These are phyloP conservation scores for Globisporangium spiculum DNA, from an alignment of 352 stramenopile genomes.

Conservation along the genomic window DNA sequence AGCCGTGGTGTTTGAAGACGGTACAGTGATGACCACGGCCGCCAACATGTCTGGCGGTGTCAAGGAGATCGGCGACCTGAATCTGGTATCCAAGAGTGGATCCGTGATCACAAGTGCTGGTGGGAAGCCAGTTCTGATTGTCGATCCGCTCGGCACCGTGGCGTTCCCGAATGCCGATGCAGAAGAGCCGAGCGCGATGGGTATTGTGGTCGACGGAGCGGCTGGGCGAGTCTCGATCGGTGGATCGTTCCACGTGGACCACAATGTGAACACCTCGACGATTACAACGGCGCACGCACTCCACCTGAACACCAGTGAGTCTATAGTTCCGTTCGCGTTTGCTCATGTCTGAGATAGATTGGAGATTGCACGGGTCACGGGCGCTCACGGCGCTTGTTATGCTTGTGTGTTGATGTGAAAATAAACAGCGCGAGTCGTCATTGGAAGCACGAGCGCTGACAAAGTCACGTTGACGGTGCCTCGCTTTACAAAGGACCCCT, in stretches of 20 bases:
- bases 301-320: slow-evolving; percentile 47
- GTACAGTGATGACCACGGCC: slow-evolving; percentile 76
- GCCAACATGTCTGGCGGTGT: slow-evolving; percentile 73
- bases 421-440: slow-evolving; percentile 15
- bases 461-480: slow-evolving; percentile 20
- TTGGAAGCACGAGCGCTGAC: slow-evolving; percentile 19
- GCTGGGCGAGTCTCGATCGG: slow-evolving; percentile 40
- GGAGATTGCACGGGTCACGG: not conserved
- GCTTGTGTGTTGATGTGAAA: not conserved
- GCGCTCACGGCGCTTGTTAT: not conserved
- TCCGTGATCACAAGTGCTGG: slow-evolving; percentile 60
- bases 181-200: slow-evolving; percentile 38
- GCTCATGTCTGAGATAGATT: not conserved
- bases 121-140: slow-evolving; percentile 51
- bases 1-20: slow-evolving; percentile 69
- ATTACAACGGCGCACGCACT: slow-evolving; percentile 41
- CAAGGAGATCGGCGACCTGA: slow-evolving; percentile 72
- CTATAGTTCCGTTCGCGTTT: not conserved
- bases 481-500: not conserved
- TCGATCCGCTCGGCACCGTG: slow-evolving; percentile 54
- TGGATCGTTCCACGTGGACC: slow-evolving; percentile 33
- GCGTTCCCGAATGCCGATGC: slow-evolving; percentile 41
- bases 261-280: slow-evolving; percentile 40
- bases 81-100: slow-evolving; percentile 68
- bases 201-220: slow-evolving; percentile 49